phyloP scores from a whole-genome alignment of 148 eudicot species.

The Rhododendron molle region DNA sequence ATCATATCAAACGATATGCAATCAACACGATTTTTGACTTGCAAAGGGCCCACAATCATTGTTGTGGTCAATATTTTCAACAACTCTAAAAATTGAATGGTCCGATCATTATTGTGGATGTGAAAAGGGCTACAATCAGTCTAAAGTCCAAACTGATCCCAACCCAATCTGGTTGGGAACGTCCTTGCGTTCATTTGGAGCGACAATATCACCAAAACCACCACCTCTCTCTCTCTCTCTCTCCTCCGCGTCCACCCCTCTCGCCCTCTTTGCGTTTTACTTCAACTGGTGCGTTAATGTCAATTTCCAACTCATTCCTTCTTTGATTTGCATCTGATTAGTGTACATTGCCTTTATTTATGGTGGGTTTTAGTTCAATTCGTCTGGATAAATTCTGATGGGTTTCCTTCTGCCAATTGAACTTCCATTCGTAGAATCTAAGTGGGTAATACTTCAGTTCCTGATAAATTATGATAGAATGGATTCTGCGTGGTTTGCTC shows the following conservation, averaged over 20 bases:
- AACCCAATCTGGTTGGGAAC: too few species aligned
- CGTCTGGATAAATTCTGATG: background rate
- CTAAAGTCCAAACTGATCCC: too few species aligned
- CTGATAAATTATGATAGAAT: too few species aligned
- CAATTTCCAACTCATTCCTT: background rate
- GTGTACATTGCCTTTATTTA: background rate
- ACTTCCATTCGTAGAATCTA: background rate
- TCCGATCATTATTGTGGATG: too few species aligned
- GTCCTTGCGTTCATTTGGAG: too few species aligned
- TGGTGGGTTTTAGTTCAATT: background rate
- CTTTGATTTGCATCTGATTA: background rate
- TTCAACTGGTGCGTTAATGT: slow-evolving; percentile 27
- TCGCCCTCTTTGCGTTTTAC: slow-evolving; percentile 17
- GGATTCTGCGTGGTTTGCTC: background rate
- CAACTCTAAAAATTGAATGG: too few species aligned
- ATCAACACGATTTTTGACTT: too few species aligned
- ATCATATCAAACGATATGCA: too few species aligned
- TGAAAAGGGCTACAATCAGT: too few species aligned
- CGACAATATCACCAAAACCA: background rate
- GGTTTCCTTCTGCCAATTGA: background rate
- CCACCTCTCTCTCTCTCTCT: background rate
- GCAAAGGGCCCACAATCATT: too few species aligned
- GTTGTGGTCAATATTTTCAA: too few species aligned
- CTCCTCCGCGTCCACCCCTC: slow-evolving; percentile 19
- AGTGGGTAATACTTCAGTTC: background rate